A percentile compares a stretch with the other conserved stretches of the same genome.
Conservation (phyloP, 352 stramenopile genomes). For the Pythium scleroteichum region DNA sequence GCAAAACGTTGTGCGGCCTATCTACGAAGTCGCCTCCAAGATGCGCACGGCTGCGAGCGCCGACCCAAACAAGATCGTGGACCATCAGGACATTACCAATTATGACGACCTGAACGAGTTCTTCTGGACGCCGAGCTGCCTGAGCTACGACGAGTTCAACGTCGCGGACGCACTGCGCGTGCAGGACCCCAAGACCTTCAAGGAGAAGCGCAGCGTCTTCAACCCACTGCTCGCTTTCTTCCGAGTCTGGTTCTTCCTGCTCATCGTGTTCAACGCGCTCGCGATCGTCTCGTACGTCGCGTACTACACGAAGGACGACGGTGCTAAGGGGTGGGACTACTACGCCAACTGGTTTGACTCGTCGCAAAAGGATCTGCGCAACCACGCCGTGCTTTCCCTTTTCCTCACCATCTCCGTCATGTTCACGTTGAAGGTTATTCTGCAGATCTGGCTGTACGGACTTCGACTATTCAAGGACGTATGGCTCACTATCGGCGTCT, state of each 20-base stretch:
- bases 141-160: constrained; percentile 69
- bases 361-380: constrained; percentile 53
- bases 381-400: constrained; percentile 72
- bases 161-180: constrained; percentile 62
- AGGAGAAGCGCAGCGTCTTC: constrained; percentile 85
- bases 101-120: constrained; percentile 91
- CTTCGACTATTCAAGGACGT: constrained; percentile 63
- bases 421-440: constrained; percentile 59
- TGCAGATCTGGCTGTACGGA: constrained; percentile 80
- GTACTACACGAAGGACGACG: constrained; percentile 63
- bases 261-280: constrained; percentile 71
- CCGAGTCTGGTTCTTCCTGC: constrained; percentile 80
- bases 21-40: constrained; percentile 77
- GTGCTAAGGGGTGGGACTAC: constrained; percentile 47
- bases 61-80: constrained; percentile 42
- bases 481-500: constrained; percentile 62
- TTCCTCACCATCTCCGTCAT: constrained; percentile 62
- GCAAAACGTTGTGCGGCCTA: constrained; percentile 61
- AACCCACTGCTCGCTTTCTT: constrained; percentile 85
- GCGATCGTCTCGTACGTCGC: constrained; percentile 68
- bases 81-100: constrained; percentile 85
- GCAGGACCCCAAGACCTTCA: constrained; percentile 83
- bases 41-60: constrained; percentile 57
- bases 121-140: constrained; percentile 74
- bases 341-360: constrained; percentile 66